Conservation (phyloP, 108 stramenopile species). For the Skeletonema grethae region DNA sequence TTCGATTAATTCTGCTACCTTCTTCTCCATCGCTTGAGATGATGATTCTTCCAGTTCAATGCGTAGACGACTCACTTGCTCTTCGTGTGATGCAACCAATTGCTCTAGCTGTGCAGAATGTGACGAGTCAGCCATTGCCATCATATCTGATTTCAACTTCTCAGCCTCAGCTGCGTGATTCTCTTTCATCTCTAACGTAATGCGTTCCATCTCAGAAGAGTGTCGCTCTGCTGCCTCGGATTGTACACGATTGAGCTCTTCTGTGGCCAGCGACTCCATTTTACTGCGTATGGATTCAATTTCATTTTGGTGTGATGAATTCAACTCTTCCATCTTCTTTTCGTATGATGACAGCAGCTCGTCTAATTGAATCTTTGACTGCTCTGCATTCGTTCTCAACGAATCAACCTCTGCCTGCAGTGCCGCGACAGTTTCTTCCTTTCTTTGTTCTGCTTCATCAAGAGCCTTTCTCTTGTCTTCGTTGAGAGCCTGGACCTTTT, state of each 20-base stretch:
- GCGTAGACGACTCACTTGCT: slow-evolving; percentile 6
- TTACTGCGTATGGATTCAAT: neutral
- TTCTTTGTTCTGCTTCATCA: slow-evolving; percentile 17
- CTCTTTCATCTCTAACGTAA: slow-evolving; percentile 8
- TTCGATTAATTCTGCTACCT: slow-evolving; percentile 14
- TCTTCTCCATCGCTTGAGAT: slow-evolving; percentile 20
- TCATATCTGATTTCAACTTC: slow-evolving; percentile 22
- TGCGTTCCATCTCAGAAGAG: slow-evolving; percentile 2
- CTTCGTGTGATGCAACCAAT: slow-evolving; percentile 6
- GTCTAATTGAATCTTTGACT: slow-evolving; percentile 21
- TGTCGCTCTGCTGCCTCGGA: slow-evolving; percentile 9
- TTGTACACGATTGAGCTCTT: neutral
- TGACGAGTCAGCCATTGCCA: slow-evolving; percentile 5
- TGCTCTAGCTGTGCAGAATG: slow-evolving; percentile 8
- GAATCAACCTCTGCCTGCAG: slow-evolving; percentile 32
- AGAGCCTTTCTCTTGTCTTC: slow-evolving; percentile 35
- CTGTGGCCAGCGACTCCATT: neutral
- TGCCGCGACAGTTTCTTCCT: slow-evolving; percentile 8
- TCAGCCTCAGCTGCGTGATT: slow-evolving; percentile 39
- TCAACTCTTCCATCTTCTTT: slow-evolving; percentile 10
- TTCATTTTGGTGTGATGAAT: slow-evolving; percentile 1
- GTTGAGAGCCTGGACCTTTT: slow-evolving; percentile 35
- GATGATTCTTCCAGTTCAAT: slow-evolving; percentile 9
- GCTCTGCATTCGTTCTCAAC: slow-evolving; percentile 9
- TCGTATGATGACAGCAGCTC: slow-evolving; percentile 23